Conservation (phyloP, 2,329 filamentous ascomycete species). For the Ophiobolus disseminans region DNA sequence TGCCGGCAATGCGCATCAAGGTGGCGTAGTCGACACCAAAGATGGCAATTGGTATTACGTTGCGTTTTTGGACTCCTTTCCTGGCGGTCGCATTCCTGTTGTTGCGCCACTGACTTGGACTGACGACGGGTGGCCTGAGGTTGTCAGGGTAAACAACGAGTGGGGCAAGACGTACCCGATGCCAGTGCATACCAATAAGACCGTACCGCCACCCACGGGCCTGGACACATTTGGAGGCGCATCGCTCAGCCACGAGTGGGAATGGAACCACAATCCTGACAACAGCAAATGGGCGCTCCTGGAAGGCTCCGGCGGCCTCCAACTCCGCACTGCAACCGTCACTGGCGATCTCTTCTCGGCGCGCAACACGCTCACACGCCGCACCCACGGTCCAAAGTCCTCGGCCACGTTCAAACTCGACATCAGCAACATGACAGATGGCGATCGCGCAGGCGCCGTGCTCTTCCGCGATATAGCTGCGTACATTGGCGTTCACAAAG, state of each 20-base stretch:
- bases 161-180: constrained; percentile 58
- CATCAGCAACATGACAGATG: constrained; percentile 57
- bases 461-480: constrained; percentile 62
- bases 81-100: constrained; percentile 64
- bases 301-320: constrained; percentile 51
- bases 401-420: constrained; percentile 60
- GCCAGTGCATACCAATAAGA: constrained; percentile 40
- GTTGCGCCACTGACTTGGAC: constrained; percentile 63
- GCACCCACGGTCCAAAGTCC: constrained; percentile 51
- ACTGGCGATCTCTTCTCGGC: constrained; percentile 59
- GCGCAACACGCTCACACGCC: constrained; percentile 53
- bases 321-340: constrained; percentile 58
- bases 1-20: constrained; percentile 62
- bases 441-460: constrained; percentile 61
- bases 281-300: constrained; percentile 54
- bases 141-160: constrained; percentile 53
- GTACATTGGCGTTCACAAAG: constrained; percentile 60
- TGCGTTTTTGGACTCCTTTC: constrained; percentile 63
- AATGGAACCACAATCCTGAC: constrained; percentile 70
- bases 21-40: constrained; percentile 61
- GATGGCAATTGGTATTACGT: constrained; percentile 66
- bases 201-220: constrained; percentile 44
- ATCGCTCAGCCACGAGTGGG: constrained; percentile 58
- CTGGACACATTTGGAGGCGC: constrained; percentile 57
- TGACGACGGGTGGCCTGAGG: constrained; percentile 59